Base-by-base conservation (phyloP, 148 eudicot species). In the Persicaria maculosa region DNA sequence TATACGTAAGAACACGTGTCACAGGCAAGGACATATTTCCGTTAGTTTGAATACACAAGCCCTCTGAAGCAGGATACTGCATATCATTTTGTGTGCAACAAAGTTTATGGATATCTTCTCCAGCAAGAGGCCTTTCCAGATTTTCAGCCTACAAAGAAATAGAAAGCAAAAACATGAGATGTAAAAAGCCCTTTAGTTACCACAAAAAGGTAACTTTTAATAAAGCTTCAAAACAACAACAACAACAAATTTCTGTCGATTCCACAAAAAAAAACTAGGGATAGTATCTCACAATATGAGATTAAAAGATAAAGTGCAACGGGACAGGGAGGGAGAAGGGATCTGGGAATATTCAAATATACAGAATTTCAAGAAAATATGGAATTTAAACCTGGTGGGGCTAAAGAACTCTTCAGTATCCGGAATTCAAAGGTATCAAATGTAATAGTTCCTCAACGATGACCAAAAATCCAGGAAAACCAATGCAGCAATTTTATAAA, bases 61-160 rank as follows among this genome's bases (percentile, higher is more conserved):
- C 80, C 67, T 83, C 88, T 36, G 77, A 62, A 78, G 71, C 75
- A 77, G 47, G 47, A 77, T 50, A 77, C 64, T 75, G 77, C 45
- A 80, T 36, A 20, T 88, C 91, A 78, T 75, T 79, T 46, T 20
- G 75, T 72, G 75, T 84, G 75, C 74, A 78, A 64, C 81, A 83
- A 46, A 64, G 72, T 69, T 64, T 55, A 76, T 68, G 71, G 31
- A 68, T 72, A 79, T 88, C 97, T 73, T 87, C 94, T 4, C 79
- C 76, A 58, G 88, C 75, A 79, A 93, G 91, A 65, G 97, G 97
- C 2, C 36, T 31, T 31, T 31, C 36, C 36, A 31, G 36, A 1
- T 31, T 31, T 31, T 31, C 36, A 31, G 36, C 36, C 36, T 31
- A n/a, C n/a, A n/a, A n/a, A 31, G 36, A 31, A 31, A 31, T 31